Evolutionary conservation across 108 stramenopile genomes (phyloP), one percentile per base, ranked within the genome.

Genomic region (Cyclotella sp.): DNA sequence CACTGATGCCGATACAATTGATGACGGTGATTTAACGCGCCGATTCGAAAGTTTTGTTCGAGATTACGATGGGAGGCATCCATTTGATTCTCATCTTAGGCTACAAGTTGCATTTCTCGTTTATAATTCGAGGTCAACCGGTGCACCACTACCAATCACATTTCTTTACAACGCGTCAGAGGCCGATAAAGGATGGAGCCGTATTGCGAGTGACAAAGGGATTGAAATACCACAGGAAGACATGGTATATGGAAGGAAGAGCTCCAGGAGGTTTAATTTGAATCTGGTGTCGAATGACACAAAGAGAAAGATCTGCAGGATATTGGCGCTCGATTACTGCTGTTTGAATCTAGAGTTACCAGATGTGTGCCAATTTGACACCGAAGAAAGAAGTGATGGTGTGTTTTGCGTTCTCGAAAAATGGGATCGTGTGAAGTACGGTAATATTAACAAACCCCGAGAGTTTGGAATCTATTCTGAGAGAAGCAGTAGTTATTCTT

Each of bases 321-420:
- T 83, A 0, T 1, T 83, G 75, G 75, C 67, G 22, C 63, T 83
- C 19, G 82, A 83, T 69, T 83, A 83, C 52, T 83, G 82, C 43
- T 83, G 82, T 16, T 73, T 83, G 53, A 83, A 83, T 53, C 53
- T 83, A 0, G 49, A 66, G 57, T 57, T 83, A 60, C 82, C 82
- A 21, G 44, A 68, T 29, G 82, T 72, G 4, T 83, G 82, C 30
- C 53, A 30, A 14, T 39, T 10, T n/a, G n/a, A n/a, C 16, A 65
- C 2, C 26, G 70, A 52, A 8, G 63, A 75, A 28, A 47, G 65
- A 0, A 51, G 55, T 2, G 62, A 66, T 51, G 44, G 3, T 30
- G 70, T 76, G 29, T 76, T 70, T 73, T 83, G 82, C 49, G 44
- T 71, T 21, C 24, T 76, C 24, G 75, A 76, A 43, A 49, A 65